Evolutionary conservation across 2,329 filamentous ascomycete genomes (phyloP).

Genomic region (Xylariaceae sp.): DNA sequence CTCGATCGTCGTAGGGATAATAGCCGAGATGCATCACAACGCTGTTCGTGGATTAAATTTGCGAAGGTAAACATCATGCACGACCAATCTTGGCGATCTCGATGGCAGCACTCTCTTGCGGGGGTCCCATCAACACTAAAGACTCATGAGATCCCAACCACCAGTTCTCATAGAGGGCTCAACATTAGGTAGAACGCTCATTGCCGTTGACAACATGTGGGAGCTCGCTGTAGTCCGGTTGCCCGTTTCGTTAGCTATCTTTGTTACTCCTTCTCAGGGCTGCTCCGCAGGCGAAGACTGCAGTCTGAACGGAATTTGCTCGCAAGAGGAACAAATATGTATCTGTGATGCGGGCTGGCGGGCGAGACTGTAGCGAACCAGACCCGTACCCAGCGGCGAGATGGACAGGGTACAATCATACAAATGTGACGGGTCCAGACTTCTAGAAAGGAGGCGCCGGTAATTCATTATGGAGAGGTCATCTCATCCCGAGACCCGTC

Average conservation of each 20-base stretch:
- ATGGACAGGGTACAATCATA: constrained; percentile 45
- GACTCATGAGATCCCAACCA: background rate
- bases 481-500: constrained; percentile 42
- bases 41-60: constrained; percentile 17
- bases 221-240: background rate
- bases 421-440: constrained; percentile 30
- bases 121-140: background rate
- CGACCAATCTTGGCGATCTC: background rate
- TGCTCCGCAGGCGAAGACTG: constrained; percentile 33
- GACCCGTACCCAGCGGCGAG: constrained; percentile 41
- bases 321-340: constrained; percentile 19
- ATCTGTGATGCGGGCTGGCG: constrained; percentile 42
- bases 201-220: background rate
- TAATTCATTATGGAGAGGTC: constrained; percentile 47
- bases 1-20: background rate
- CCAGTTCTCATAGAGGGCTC: background rate
- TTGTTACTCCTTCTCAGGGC: constrained; percentile 5
- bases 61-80: background rate
- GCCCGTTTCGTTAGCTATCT: background rate
- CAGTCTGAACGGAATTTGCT: constrained; percentile 39
- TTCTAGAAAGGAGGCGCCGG: constrained; percentile 28
- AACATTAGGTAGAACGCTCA: background rate
- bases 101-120: background rate
- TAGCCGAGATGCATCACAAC: background rate
- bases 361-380: constrained; percentile 42